A percentile compares a stretch with the other conserved stretches of the same genome.
Evolutionary conservation across 2,329 filamentous ascomycete species (phyloP).

Genomic region (Apiospora kogelbergensis): DNA sequence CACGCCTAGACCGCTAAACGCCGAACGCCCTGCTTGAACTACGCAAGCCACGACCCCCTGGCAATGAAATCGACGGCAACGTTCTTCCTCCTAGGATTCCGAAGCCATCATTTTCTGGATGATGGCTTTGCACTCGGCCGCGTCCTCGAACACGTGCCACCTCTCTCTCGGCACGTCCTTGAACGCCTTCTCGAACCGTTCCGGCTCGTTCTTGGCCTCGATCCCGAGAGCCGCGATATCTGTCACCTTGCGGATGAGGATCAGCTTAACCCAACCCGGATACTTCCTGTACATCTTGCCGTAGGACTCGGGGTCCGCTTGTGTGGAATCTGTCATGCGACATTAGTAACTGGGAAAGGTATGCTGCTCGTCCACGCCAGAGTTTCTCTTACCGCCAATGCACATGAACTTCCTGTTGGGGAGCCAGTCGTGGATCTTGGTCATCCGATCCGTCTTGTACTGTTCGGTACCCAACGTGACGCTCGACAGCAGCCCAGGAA

Average conservation of each 20-base stretch:
- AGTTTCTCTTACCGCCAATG: constrained; percentile 54
- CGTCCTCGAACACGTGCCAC: constrained; percentile 83
- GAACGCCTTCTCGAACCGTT: constrained; percentile 83
- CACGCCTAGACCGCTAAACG: neutral
- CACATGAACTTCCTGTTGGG: constrained; percentile 77
- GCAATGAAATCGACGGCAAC: neutral
- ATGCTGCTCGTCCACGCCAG: neutral
- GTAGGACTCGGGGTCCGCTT: constrained; percentile 88
- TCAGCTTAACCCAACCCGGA: constrained; percentile 76
- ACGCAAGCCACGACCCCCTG: neutral
- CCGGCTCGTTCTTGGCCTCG: constrained; percentile 69
- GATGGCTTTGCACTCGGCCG: constrained; percentile 59
- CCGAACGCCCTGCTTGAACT: neutral
- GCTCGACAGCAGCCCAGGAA: constrained; percentile 75
- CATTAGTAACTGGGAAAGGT: neutral
- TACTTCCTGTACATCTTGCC: constrained; percentile 71
- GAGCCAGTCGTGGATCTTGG: constrained; percentile 76
- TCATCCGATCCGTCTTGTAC: constrained; percentile 82
- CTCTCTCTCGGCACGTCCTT: constrained; percentile 64
- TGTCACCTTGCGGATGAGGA: constrained; percentile 82
- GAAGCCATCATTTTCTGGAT: constrained; percentile 28
- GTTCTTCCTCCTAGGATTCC: neutral
- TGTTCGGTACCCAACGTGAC: constrained; percentile 78
- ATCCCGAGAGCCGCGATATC: constrained; percentile 71
- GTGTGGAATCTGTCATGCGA: constrained; percentile 68